These are phyloP conservation scores for Ophiosphaerella korrae DNA, from an alignment of 2,329 filamentous ascomycete species.

Conservation along the genomic window DNA sequence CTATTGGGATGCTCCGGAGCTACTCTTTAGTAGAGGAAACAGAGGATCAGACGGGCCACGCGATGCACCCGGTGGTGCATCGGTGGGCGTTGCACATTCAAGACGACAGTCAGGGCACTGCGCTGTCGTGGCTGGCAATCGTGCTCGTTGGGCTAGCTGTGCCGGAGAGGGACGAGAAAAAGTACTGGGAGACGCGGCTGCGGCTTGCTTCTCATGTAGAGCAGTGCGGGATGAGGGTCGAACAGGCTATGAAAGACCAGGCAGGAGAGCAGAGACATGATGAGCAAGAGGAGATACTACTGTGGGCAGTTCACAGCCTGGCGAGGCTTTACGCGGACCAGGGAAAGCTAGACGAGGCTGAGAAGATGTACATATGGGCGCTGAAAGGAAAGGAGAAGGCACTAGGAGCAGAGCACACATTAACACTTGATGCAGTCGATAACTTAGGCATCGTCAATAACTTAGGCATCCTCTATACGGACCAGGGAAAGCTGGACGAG, in stretches of 20 bases:
- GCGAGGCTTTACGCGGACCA: constrained; percentile 15
- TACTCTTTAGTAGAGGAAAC: constrained; percentile 32
- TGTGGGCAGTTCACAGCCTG: constrained; percentile 15
- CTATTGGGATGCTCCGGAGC: constrained; percentile 24
- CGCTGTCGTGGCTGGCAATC: constrained; percentile 14
- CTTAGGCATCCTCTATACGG: too few species aligned
- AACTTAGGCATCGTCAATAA: too few species aligned
- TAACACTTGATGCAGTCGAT: too few species aligned
- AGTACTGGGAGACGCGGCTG: constrained; percentile 15
- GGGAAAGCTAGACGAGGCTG: too few species aligned
- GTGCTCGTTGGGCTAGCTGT: constrained; percentile 17
- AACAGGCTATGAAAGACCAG: neutral
- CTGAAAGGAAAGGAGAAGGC: too few species aligned
- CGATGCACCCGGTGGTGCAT: constrained; percentile 26
- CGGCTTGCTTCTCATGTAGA: constrained; percentile 24
- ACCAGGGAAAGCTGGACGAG: too few species aligned
- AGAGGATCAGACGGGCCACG: constrained; percentile 14
- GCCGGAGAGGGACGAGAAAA: constrained; percentile 6
- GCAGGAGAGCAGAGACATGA: neutral
- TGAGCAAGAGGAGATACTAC: constrained; percentile 6
- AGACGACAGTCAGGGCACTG: constrained; percentile 13
- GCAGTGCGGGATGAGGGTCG: neutral
- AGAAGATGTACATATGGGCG: too few species aligned
- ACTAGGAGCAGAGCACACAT: constrained; percentile 11
- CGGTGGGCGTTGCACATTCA: constrained; percentile 18